Percentiles rank a stretch among this genome's conserved stretches.
Conservation (phyloP, 805 yeast species). For the Maudiozyma barnettii region DNA sequence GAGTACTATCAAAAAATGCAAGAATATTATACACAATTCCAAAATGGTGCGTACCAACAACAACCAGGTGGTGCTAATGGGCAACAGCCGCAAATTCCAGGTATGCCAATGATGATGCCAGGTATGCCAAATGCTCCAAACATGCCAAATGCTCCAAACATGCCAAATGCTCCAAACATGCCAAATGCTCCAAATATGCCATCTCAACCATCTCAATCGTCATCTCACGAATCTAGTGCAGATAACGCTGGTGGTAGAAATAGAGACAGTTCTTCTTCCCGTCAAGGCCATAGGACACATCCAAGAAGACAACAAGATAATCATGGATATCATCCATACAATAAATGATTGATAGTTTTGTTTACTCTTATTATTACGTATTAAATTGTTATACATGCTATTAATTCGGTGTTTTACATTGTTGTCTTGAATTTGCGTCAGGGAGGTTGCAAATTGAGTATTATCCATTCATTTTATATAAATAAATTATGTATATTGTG, state of each 20-base stretch:
- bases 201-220: slow-evolving; percentile 12
- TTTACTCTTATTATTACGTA: too few relatives aligned
- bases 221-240: slow-evolving; percentile 13
- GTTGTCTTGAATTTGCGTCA: too few relatives aligned
- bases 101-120: slow-evolving; percentile 2
- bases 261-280: slow-evolving; percentile 8
- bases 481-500: too few relatives aligned
- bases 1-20: slow-evolving; percentile 58
- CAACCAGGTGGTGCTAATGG: slow-evolving; percentile 7
- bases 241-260: slow-evolving; percentile 10
- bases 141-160: slow-evolving; percentile 1
- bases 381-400: too few relatives aligned
- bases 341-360: too few relatives aligned
- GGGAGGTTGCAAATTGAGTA: too few relatives aligned
- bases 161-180: not conserved
- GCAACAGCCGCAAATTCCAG: slow-evolving; percentile 12
- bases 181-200: slow-evolving; percentile 13
- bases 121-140: slow-evolving; percentile 2
- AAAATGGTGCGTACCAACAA: slow-evolving; percentile 27
- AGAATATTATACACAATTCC: slow-evolving; percentile 35
- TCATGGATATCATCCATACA: slow-evolving; percentile 3
- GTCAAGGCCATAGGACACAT: not conserved
- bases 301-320: slow-evolving; percentile 6
- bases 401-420: too few relatives aligned
- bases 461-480: too few relatives aligned